Conservation (phyloP, 208 protist species). For the Entamoeba invadens region DNA sequence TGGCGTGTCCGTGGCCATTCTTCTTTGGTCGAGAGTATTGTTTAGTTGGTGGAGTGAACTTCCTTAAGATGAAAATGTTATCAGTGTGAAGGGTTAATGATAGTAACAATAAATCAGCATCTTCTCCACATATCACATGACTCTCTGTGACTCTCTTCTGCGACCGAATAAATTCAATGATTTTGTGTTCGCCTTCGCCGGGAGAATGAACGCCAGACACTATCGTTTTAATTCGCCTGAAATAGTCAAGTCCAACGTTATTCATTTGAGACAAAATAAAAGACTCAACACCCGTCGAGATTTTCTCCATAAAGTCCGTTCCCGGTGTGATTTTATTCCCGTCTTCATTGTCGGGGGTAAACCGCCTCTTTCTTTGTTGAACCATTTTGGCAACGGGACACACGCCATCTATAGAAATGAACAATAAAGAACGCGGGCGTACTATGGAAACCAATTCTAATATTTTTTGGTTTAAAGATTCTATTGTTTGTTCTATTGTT, state of each 20-base stretch:
- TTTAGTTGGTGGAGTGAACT: slow-evolving; percentile 34
- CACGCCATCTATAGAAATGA: slow-evolving; percentile 41
- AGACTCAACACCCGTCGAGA: not conserved
- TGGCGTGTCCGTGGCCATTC: not conserved
- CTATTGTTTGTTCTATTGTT: slow-evolving; percentile 69
- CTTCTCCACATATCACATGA: slow-evolving; percentile 66
- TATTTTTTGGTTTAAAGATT: slow-evolving; percentile 82
- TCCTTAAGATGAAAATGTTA: slow-evolving; percentile 82
- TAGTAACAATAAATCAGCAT: slow-evolving; percentile 96
- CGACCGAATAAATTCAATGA: slow-evolving; percentile 68
- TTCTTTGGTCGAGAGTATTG: not conserved
- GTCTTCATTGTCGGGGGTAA: slow-evolving; percentile 4
- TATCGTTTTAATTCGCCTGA: not conserved
- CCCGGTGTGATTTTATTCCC: not conserved
- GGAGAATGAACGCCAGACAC: slow-evolving; percentile 50
- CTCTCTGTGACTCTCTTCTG: not conserved
- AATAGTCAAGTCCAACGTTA: not conserved
- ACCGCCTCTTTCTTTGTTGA: slow-evolving; percentile 33
- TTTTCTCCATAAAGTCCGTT: not conserved
- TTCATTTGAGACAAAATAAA: not conserved
- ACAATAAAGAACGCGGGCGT: slow-evolving; percentile 76
- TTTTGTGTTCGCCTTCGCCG: slow-evolving; percentile 81
- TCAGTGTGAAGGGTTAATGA: slow-evolving; percentile 89
- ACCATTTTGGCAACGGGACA: slow-evolving; percentile 35
- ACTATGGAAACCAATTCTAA: slow-evolving; percentile 79